phyloP scores from a whole-genome alignment of 2,329 filamentous ascomycete species.

The Colletotrichum lini region DNA sequence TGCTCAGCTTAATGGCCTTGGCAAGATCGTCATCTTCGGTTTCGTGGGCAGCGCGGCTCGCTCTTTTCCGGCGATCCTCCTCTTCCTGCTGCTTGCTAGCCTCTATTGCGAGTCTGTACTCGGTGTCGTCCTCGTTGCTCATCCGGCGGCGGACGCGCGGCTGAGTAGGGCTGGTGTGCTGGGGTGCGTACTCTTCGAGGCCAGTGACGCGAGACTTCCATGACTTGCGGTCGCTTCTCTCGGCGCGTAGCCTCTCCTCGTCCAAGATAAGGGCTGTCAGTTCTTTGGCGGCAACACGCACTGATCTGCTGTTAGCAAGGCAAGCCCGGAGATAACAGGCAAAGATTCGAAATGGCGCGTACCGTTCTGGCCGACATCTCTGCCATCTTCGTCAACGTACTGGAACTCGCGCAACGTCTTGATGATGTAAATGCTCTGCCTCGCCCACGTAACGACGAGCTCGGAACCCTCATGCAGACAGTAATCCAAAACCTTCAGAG shows the following conservation, averaged over 20 bases:
- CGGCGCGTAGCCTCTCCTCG: conserved; percentile 90
- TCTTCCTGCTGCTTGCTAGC: conserved; percentile 96
- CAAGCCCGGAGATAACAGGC: neutral
- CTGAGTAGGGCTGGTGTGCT: conserved; percentile 54
- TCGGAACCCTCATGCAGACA: conserved; percentile 98
- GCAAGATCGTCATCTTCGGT: conserved; percentile 88
- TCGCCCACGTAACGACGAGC: conserved; percentile 96
- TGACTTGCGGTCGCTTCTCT: conserved; percentile 90
- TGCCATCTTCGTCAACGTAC: conserved; percentile 94
- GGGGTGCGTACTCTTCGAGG: conserved; percentile 82
- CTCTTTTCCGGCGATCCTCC: conserved; percentile 84
- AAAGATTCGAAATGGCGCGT: conserved; percentile 49
- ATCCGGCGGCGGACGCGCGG: conserved; percentile 62
- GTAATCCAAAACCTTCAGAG: conserved; percentile 97
- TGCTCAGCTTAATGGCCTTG: conserved; percentile 95
- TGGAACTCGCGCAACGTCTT: conserved; percentile 98
- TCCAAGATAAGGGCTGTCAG: conserved; percentile 92
- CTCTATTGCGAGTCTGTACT: conserved; percentile 92
- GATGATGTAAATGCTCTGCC: conserved; percentile 98
- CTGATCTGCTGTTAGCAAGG: conserved; percentile 65
- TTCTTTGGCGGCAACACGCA: conserved; percentile 96
- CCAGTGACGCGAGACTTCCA: conserved; percentile 98
- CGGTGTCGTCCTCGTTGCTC: conserved; percentile 83
- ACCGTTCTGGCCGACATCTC: conserved; percentile 98
- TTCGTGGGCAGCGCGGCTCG: conserved; percentile 66